Conservation (phyloP, 202 grass and related monocot genomes). For the Panicum hallii region DNA sequence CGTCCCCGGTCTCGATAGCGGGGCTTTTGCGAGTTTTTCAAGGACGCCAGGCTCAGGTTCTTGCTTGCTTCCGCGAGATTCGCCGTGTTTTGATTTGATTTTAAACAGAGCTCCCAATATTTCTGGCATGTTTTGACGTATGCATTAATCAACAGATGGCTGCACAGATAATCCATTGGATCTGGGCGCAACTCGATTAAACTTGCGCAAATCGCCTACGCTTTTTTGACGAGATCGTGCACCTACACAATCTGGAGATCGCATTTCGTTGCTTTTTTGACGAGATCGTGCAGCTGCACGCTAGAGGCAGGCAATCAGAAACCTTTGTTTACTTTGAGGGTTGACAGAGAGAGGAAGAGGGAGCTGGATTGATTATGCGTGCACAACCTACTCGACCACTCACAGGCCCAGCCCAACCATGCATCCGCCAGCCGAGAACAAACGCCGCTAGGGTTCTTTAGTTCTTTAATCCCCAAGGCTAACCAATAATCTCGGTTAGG, state of each 20-base stretch:
- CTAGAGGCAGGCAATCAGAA: neutral
- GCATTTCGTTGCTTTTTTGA: neutral
- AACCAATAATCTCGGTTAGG: neutral
- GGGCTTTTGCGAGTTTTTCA: too few relatives aligned
- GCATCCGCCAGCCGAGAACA: slow-evolving; percentile 5
- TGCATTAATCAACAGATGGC: neutral
- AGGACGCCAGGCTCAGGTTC: too few relatives aligned
- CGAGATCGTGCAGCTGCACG: neutral
- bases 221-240: neutral
- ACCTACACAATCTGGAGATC: neutral
- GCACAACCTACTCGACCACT: slow-evolving; percentile 18
- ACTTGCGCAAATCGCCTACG: neutral
- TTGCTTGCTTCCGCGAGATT: too few relatives aligned
- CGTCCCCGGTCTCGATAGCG: neutral
- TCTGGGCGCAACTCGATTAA: neutral
- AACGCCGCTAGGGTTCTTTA: neutral
- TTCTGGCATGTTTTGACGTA: neutral
- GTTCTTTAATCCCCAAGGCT: neutral
- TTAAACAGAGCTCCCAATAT: too few relatives aligned
- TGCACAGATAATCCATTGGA: neutral
- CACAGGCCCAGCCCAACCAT: neutral
- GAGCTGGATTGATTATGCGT: slow-evolving; percentile 22
- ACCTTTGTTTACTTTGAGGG: neutral
- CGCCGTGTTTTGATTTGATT: too few relatives aligned
- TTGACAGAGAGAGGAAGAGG: too few relatives aligned